Evolutionary conservation across 2,329 filamentous ascomycete species (phyloP), one percentile per base, ranked within the genome.

Genomic region (Bipolaris cookei): DNA sequence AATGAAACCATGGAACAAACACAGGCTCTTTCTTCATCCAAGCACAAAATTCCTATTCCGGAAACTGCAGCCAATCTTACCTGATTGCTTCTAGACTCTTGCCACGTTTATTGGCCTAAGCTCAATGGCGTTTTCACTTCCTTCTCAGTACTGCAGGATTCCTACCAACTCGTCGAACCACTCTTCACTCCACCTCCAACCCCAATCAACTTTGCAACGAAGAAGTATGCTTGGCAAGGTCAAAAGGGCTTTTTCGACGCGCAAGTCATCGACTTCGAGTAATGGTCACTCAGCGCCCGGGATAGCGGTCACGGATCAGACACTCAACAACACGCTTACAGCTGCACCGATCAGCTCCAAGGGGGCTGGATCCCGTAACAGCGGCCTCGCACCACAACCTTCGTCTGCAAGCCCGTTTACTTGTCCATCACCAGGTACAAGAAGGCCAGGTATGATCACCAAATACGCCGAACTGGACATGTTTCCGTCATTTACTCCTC

Each of bases 401-500:
- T 39, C 52, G 13, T 41, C 47, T 49, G 61, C 51, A 54, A 71
- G 61, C 38, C 62, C 68, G 14, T 65, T 65, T 47, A 45, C 59
- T 41, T 58, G 63, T 32, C 53, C 61, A 41, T 61, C 74, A n/a
- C 67, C 74, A 41, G 59, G 73, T 21, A 78, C 76, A 51, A 69
- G 77, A 28, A 70, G 77, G 39, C 76, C 78, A 56, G 68, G 77
- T 78, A 71, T 66, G 72, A 57, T 30, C 7, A 55, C 42, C 30
- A 54, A 44, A 44, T 16, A 50, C 14, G 37, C 20, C 34, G 10
- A 30, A 14, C 50, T 16, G 16, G 13, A 18, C 11, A 16, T 32
- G 4, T 4, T 28, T 4, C 13, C 28, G 10, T 21, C 32, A 14
- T 50, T 4, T 37, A 11, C n/a, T 11, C 32, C 14, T 30, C n/a